These are phyloP conservation scores for Chenopodium quinoa DNA, from an alignment of 148 eudicot species.

Conservation along the genomic window DNA sequence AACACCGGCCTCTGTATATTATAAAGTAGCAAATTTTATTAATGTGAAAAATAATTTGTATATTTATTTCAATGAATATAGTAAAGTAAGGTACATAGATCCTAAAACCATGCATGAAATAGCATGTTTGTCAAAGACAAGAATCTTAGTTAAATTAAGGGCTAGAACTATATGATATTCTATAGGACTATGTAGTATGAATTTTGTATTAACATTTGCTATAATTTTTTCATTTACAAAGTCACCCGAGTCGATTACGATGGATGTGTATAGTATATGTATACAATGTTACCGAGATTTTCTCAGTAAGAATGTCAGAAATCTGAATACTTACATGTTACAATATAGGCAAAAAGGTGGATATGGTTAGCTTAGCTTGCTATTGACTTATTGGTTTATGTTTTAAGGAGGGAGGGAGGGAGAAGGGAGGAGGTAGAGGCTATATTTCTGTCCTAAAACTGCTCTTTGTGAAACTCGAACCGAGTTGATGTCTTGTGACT, in stretches of 20 bases:
- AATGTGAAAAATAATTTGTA: neutral
- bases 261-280: conserved; percentile 20
- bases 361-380: conserved; percentile 16
- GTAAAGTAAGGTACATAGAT: neutral
- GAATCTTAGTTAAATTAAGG: conserved; percentile 12
- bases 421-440: neutral
- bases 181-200: neutral
- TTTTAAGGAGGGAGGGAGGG: neutral
- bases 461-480: conserved; percentile 91
- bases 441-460: conserved; percentile 42
- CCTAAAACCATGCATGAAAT: conserved; percentile 2
- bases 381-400: neutral
- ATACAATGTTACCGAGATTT: conserved; percentile 17
- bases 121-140: conserved; percentile 16
- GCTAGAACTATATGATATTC: neutral
- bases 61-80: neutral
- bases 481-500: conserved; percentile 74
- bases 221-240: conserved; percentile 16
- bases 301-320: conserved; percentile 22
- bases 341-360: conserved; percentile 26
- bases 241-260: conserved; percentile 7
- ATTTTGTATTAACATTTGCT: conserved; percentile 13
- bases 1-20: no score
- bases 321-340: conserved; percentile 32
- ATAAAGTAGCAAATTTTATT: no score